Evolutionary conservation across 192 early-diverging fungal genomes (phyloP).

Genomic region (Mortierella alpina): DNA sequence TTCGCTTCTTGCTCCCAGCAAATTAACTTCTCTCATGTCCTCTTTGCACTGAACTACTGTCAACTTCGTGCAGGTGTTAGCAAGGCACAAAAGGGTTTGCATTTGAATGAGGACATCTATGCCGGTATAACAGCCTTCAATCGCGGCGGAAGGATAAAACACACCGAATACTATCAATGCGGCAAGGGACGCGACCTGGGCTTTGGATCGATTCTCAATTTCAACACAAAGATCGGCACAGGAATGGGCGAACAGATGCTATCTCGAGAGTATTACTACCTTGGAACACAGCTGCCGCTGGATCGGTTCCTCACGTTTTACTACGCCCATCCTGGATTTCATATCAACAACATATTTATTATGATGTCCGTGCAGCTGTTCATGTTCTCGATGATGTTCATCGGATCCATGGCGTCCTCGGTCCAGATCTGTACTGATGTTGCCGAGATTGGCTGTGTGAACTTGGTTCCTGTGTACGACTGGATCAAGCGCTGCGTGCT

Average conservation of each 20-base stretch:
- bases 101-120: constrained; percentile 93
- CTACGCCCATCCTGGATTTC: constrained; percentile 92
- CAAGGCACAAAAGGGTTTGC: constrained; percentile 91
- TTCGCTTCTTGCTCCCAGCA: not conserved
- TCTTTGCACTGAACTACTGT: too few species aligned
- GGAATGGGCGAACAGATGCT: constrained; percentile 96
- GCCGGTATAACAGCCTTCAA: constrained; percentile 91
- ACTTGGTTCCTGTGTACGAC: constrained; percentile 78
- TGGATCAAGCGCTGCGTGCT: constrained; percentile 87
- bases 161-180: constrained; percentile 92
- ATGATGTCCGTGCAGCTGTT: constrained; percentile 86
- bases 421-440: constrained; percentile 67
- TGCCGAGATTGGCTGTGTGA: constrained; percentile 75
- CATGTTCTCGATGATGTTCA: constrained; percentile 81
- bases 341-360: constrained; percentile 90
- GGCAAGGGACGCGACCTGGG: constrained; percentile 92
- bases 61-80: constrained; percentile 62
- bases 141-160: constrained; percentile 88
- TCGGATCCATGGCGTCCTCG: constrained; percentile 76
- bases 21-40: too few species aligned
- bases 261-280: constrained; percentile 92
- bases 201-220: constrained; percentile 89
- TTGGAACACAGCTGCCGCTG: constrained; percentile 85
- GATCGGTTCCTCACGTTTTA: constrained; percentile 91
- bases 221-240: constrained; percentile 90